Evolutionary conservation across 805 yeast genomes (phyloP).

Genomic region (Saturnispora gosingensis): DNA sequence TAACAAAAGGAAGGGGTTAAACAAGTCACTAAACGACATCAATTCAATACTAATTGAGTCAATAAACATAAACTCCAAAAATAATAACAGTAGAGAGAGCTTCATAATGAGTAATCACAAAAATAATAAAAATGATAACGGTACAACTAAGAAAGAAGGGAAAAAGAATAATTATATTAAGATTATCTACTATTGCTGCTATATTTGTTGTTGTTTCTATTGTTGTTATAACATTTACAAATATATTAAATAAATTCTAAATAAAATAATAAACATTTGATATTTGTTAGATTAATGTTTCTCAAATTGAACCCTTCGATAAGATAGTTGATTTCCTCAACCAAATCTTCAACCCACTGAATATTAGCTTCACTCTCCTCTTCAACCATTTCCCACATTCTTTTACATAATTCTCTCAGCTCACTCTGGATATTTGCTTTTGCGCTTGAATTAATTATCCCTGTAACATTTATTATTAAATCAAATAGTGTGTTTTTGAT

Average conservation of each 20-base stretch:
- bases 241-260: constrained; percentile 6
- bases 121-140: not conserved
- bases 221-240: constrained; percentile 1
- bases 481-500: constrained; percentile 19
- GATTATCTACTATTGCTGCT: not conserved
- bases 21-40: constrained; percentile 1
- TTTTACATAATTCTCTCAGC: constrained; percentile 13
- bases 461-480: constrained; percentile 11
- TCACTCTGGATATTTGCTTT: constrained; percentile 17
- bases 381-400: constrained; percentile 21
- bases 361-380: constrained; percentile 13
- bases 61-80: not conserved
- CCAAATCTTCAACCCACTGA: constrained; percentile 3
- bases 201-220: not conserved
- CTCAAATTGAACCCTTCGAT: constrained; percentile 6
- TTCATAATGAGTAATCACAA: not conserved
- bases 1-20: not conserved
- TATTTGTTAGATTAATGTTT: constrained; percentile 3
- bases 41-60: constrained; percentile 7
- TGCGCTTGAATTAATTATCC: constrained; percentile 7
- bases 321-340: constrained; percentile 2
- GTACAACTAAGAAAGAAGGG: not conserved
- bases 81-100: not conserved
- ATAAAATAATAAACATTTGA: constrained; percentile 5
- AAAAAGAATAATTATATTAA: not conserved